Evolutionary conservation across 352 stramenopile genomes (phyloP).

Genomic region (Pilasporangium apinafurcum): DNA sequence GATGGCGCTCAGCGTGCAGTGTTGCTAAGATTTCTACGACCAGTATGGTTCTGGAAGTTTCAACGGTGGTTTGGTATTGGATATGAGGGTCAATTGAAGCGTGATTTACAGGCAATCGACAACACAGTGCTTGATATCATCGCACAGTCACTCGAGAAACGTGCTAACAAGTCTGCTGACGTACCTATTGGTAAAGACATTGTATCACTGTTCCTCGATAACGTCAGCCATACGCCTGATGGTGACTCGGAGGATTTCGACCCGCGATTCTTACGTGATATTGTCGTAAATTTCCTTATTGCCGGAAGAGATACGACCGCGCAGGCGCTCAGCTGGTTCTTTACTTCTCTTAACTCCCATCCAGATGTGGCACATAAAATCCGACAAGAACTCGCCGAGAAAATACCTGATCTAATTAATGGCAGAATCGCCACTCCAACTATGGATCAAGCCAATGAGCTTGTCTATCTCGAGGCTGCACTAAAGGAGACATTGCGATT

Average conservation of each 20-base stretch:
- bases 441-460: conserved; percentile 19
- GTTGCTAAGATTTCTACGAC: conserved; percentile 19
- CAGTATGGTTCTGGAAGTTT: conserved; percentile 37
- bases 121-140: conserved; percentile 29
- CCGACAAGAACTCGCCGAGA: conserved; percentile 31
- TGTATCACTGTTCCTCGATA: conserved; percentile 23
- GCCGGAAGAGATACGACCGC: conserved; percentile 77
- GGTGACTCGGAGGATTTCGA: conserved; percentile 7
- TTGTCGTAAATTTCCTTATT: conserved; percentile 79
- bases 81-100: conserved; percentile 19
- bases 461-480: conserved; percentile 32
- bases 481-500: conserved; percentile 56
- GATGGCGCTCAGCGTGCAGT: conserved; percentile 26
- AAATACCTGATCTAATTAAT: conserved; percentile 13
- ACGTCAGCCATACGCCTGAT: background rate
- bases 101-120: conserved; percentile 26
- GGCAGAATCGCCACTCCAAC: background rate
- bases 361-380: conserved; percentile 42
- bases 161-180: too few species aligned
- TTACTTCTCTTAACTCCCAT: conserved; percentile 43
- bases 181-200: too few species aligned
- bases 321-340: conserved; percentile 67
- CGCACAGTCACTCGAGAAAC: conserved; percentile 13
- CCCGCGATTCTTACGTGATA: conserved; percentile 44
- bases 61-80: conserved; percentile 25